Conservation (phyloP, 352 stramenopile genomes). For the Pythium brachiatum region DNA sequence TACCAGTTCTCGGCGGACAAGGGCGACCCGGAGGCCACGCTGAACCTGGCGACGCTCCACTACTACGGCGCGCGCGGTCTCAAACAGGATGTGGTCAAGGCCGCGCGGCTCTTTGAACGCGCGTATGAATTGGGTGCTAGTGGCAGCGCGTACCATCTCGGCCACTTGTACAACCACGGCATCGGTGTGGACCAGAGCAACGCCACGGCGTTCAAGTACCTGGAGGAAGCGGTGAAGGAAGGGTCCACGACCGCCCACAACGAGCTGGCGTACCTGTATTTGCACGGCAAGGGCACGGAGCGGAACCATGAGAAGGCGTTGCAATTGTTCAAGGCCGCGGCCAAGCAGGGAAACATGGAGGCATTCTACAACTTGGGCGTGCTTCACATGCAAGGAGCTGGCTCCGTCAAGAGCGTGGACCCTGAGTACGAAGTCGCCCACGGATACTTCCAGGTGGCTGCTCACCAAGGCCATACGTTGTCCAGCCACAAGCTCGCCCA, state of each 20-base stretch:
- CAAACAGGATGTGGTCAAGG: slow-evolving; percentile 62
- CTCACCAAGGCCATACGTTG: slow-evolving; percentile 86
- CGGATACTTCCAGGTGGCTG: slow-evolving; percentile 85
- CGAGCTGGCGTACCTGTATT: slow-evolving; percentile 78
- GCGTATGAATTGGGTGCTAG: slow-evolving; percentile 74
- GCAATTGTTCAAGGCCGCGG: slow-evolving; percentile 64
- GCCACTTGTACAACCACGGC: slow-evolving; percentile 79
- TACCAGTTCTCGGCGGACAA: slow-evolving; percentile 89
- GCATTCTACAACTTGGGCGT: slow-evolving; percentile 89
- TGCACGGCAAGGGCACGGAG: slow-evolving; percentile 58
- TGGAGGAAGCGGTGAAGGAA: slow-evolving; percentile 75
- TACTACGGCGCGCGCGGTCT: slow-evolving; percentile 77
- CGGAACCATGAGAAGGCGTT: slow-evolving; percentile 61
- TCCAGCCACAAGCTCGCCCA: slow-evolving; percentile 86
- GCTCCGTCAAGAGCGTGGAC: slow-evolving; percentile 24
- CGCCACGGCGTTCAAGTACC: slow-evolving; percentile 61
- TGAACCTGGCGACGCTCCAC: slow-evolving; percentile 86
- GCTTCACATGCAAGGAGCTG: slow-evolving; percentile 61
- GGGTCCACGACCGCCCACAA: slow-evolving; percentile 78
- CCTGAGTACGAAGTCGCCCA: slow-evolving; percentile 82
- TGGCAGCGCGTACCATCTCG: slow-evolving; percentile 66
- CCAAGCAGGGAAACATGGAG: slow-evolving; percentile 84
- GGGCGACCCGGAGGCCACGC: slow-evolving; percentile 76
- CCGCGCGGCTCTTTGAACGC: slow-evolving; percentile 63
- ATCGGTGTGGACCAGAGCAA: slow-evolving; percentile 74